Percentiles rank a stretch among this genome's conserved stretches.
These are phyloP conservation scores for Syzygium syzygioides DNA, from an alignment of 441 rosid genomes.

Conservation along the genomic window DNA sequence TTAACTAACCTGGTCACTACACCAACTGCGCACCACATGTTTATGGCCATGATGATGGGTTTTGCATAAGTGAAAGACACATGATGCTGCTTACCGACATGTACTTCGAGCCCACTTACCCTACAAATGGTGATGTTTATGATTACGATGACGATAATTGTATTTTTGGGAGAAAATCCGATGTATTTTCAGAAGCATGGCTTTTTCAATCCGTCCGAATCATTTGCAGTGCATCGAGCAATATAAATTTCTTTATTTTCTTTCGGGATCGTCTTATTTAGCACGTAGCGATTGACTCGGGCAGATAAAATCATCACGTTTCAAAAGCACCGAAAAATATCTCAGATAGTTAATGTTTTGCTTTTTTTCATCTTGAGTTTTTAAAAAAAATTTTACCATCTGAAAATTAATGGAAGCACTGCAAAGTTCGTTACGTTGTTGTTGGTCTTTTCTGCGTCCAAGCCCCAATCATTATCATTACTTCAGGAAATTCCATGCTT, in stretches of 20 bases:
- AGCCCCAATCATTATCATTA: slow-evolving; percentile 34
- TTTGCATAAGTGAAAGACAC: neutral
- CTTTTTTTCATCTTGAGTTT: neutral
- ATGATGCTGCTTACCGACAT: neutral
- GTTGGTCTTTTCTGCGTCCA: slow-evolving; percentile 16
- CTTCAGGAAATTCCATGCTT: slow-evolving; percentile 24
- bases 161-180: neutral
- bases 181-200: neutral
- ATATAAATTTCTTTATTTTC: neutral
- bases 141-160: neutral
- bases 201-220: neutral
- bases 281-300: neutral
- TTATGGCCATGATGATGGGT: neutral
- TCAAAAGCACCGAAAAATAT: neutral
- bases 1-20: neutral
- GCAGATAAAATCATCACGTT: neutral
- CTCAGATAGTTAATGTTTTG: neutral
- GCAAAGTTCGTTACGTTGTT: slow-evolving; percentile 26
- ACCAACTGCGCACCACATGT: neutral
- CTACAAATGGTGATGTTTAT: neutral
- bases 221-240: neutral
- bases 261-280: neutral
- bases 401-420: slow-evolving; percentile 28
- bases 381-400: neutral
- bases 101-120: neutral